Evolutionary conservation across 805 yeast species (phyloP).

Genomic region (Kodamaea neixiangensis): DNA sequence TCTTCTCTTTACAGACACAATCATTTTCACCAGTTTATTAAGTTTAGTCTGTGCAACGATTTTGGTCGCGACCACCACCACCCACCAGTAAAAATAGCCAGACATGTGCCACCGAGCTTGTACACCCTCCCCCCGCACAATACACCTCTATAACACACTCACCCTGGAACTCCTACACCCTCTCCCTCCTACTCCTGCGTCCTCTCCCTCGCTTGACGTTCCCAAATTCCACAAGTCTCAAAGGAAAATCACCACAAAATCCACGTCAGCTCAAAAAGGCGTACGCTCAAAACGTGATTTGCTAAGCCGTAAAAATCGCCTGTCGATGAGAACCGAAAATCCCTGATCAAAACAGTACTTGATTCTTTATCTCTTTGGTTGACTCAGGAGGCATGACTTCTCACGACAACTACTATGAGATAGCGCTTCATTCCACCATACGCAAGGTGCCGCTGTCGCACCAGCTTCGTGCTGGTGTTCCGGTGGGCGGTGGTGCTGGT

Average conservation of each 20-base stretch:
- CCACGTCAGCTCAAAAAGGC: not conserved
- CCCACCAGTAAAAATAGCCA: not conserved
- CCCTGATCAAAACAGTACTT: not conserved
- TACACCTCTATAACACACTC: too few species aligned
- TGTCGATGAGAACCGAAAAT: slow-evolving; percentile 3
- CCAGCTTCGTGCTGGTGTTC: slow-evolving; percentile 1
- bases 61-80: not conserved
- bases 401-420: slow-evolving; percentile 10
- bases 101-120: too few species aligned
- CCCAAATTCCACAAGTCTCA: not conserved
- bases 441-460: slow-evolving; percentile 5
- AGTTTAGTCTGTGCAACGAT: not conserved
- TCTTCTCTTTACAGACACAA: not conserved
- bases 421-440: slow-evolving; percentile 4
- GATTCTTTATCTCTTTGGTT: not conserved
- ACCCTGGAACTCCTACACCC: not conserved
- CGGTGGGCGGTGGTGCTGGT: not conserved
- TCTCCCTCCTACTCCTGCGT: not conserved
- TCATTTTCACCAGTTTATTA: not conserved
- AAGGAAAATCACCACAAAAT: not conserved
- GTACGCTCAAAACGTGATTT: not conserved
- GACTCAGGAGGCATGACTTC: not conserved
- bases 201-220: not conserved
- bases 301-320: not conserved
- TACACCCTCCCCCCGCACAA: too few species aligned